Base-by-base conservation (phyloP, 2,329 filamentous ascomycete species). In the Fonsecaea nubica region DNA sequence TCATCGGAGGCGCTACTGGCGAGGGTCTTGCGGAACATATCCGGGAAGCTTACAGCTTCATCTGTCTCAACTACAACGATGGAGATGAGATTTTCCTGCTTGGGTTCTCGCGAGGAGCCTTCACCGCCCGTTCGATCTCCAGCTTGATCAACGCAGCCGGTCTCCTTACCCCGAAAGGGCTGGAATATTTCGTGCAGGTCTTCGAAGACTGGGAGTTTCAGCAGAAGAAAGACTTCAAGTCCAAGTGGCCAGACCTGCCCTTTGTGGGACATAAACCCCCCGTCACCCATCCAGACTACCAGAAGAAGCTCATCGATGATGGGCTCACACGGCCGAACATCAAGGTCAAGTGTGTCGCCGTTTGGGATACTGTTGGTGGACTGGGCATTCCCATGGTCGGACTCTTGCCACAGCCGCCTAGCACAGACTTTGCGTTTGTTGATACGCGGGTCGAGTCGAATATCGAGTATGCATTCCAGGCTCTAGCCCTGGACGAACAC, bases 51-150 rank as follows among this genome's bases (percentile, higher is more conserved):
- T 74, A 74, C 66, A 69, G 62, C 38, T 78, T 77, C 64, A 67
- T 77, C 52, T 76, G 75, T 21, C 71, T 73, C 15, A 78, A 78
- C 64, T 78, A 79, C 65, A 72, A 73, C 25, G 63, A 68, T 2
- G 77, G 75, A 3, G 77, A 79, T 65, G 77, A 79, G 66, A 78
- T 79, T 36, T 74, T 76, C 60, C 67, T 79, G 6, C 54, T 79
- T 32, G 77, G 77, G 9, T 79, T 79, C 58, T 78, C 76, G 3
- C 73, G 77, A 7, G 77, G 77, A 21, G 77, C 77, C 9, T 79
- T 78, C 64, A 78, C 77, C 7, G 77, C 76, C 12, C 73, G 77
- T 62, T 75, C 72, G 13, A 76, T 79, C 53, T 76, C 76, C 54
- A 74, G 75, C 32, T 63, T 79, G 48, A 78, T 79, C 64, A 73